Base-by-base conservation (phyloP, 768 basidiomycete genomes). In the Krasilnikovozyma curviuscula region DNA sequence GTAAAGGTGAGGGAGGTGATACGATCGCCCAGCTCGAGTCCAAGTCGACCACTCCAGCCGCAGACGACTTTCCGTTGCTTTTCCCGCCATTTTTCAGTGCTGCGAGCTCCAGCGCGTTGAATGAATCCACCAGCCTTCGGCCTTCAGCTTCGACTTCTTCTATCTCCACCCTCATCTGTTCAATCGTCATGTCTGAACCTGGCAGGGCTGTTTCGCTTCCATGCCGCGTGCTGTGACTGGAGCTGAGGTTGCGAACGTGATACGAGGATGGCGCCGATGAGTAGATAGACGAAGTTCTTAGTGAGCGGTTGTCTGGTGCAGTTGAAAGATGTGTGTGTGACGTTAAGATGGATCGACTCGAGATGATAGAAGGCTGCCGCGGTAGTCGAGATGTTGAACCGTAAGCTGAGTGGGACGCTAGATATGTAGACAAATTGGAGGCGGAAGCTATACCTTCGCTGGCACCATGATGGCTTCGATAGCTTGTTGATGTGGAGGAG, bases 91-190 rank as follows among this genome's bases (percentile, higher is more conserved):
- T 19, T 13, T 25, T n/a, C 38, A 19, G 28, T 16, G 6, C 30
- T 29, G 9, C 28, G 40, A 9, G 31, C 30, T 33, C 31, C 10
- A 48, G 40, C n/a, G 40, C 47, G 3, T 48, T 41, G n/a, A 48
- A 48, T 5, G 39, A 31, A 13, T 30, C 47, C 25, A 48, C 27
- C 18, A 48, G 40, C 14, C 47, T n/a, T 41, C 24, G n/a, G n/a
- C 47, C 47, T 14, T 48, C 47, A 8, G 47, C 47, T 18, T 48
- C 47, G 31, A 48, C 47, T 30, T 25, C 34, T 5, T 23, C 39
- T 23, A 48, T 40, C 40, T 48, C 47, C 2, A 2, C 8, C 2
- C 40, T 21, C 2, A 48, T 24, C 31, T 48, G 32, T 14, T 23
- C 40, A n/a, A 41, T 30, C 1, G 19, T 41, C 7, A 34, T 25